Percentiles rank a stretch among this genome's conserved stretches.
These are phyloP conservation scores for Exophiala spinifera DNA, from an alignment of 2,329 filamentous ascomycete species.

Conservation along the genomic window DNA sequence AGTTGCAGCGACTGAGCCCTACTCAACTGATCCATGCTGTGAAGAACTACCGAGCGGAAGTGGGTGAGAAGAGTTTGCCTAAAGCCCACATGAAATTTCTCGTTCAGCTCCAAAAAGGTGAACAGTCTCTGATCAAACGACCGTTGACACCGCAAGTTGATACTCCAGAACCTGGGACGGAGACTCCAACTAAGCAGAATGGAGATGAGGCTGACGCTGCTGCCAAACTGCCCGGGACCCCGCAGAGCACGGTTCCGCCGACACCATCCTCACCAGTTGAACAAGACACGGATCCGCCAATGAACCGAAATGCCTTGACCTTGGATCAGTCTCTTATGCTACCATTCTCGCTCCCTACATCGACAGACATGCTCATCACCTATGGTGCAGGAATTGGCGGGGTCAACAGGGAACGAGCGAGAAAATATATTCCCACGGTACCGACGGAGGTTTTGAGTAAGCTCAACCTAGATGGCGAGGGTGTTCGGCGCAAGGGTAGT, in stretches of 20 bases:
- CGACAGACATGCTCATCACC: constrained; percentile 93
- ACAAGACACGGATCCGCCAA: constrained; percentile 27
- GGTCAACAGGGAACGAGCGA: constrained; percentile 81
- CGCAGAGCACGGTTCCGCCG: constrained; percentile 7
- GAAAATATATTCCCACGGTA: constrained; percentile 94
- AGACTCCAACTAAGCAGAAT: constrained; percentile 20
- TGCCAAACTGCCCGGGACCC: constrained; percentile 20
- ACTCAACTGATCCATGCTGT: constrained; percentile 89
- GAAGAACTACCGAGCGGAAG: constrained; percentile 89
- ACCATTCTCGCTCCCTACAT: constrained; percentile 91
- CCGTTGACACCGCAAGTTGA: constrained; percentile 45
- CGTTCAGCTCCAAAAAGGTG: constrained; percentile 72
- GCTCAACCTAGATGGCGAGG: constrained; percentile 44
- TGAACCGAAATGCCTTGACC: constrained; percentile 52
- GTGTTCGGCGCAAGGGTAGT: constrained; percentile 15
- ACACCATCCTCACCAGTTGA: constrained; percentile 21
- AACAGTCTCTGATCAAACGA: constrained; percentile 49
- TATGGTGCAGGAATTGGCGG: constrained; percentile 95
- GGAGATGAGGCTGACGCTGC: constrained; percentile 7
- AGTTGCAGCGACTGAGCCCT: constrained; percentile 77
- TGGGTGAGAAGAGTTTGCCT: constrained; percentile 86
- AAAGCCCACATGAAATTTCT: constrained; percentile 89
- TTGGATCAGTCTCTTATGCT: constrained; percentile 88
- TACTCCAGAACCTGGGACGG: constrained; percentile 31
- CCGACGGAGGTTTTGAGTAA: constrained; percentile 90